A percentile compares a stretch with the other conserved stretches of the same genome.
Conservation (phyloP, 2,329 filamentous ascomycete genomes). For the Acephala macrosclerotiorum region DNA sequence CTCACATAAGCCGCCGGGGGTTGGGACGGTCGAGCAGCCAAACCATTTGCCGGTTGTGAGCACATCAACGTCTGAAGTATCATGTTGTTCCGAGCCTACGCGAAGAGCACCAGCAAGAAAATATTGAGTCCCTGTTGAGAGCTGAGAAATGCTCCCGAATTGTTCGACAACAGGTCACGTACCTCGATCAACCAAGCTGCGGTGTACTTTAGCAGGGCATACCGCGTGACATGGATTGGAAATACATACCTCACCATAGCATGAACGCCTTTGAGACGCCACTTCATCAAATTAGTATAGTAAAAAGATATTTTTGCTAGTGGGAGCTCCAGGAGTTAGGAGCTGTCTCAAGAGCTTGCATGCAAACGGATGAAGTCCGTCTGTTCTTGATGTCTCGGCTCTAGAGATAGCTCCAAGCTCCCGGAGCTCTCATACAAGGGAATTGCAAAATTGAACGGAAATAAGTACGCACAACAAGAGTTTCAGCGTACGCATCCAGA, state of each 20-base stretch:
- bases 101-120: conserved; percentile 38
- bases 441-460: no score
- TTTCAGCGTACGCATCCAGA: conserved; percentile 51
- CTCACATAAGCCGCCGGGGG: conserved; percentile 41
- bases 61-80: conserved; percentile 18
- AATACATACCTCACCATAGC: conserved; percentile 40
- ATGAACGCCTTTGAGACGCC: conserved; percentile 46
- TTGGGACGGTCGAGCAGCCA: conserved; percentile 36
- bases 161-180: background rate
- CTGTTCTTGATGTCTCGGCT: no score
- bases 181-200: conserved; percentile 37
- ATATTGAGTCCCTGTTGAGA: conserved; percentile 34
- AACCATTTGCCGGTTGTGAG: conserved; percentile 36
- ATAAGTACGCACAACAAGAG: conserved; percentile 47
- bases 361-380: no score
- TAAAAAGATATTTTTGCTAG: no score
- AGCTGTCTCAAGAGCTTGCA: no score
- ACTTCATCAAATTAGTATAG: no score
- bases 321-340: no score
- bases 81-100: background rate
- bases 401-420: no score
- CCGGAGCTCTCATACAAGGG: no score
- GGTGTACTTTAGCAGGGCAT: background rate
- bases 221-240: background rate
- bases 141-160: background rate